Evolutionary conservation across 495 filamentous ascomycete genomes (phyloP), one percentile per base, ranked within the genome.

Genomic region (Evernia prunastri): DNA sequence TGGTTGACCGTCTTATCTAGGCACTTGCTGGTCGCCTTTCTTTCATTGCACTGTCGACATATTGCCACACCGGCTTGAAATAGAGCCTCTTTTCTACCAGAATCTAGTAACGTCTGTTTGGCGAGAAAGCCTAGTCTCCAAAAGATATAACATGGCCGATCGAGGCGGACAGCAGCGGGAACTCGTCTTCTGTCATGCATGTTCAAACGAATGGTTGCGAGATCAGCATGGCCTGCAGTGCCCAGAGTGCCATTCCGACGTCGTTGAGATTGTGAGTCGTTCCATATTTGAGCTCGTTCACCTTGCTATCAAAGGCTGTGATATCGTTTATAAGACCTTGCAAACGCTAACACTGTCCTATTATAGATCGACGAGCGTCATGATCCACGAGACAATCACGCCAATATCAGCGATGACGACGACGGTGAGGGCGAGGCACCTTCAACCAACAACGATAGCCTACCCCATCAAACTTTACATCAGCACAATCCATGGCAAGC

Each of bases 141-240:
- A 58, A 45, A 61, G 23, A 61, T 31, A 59, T 47, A 45, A 25
- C 40, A 63, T 61, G 58, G 56, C 51, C 39, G 39, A 68, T 35
- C 67, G 76, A 74, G 73, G 68, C 68, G 59, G 75, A 76, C 56
- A 60, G 54, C 57, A 71, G 77, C 75, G 84, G 67, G 87, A 95
- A 72, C 78, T 91, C 27, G 85, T 96, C 56, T 89, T 81, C 70
- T 98, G 94, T 73, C 90, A 97, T 73, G 68, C 75, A 40, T 97
- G 94, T 78, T 68, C 80, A 43, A 78, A 87, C 54, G 88, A 96
- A 68, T 97, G 90, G 91, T 87, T 84, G 64, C 78, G 82, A 60
- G 83, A 89, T 68, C 80, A 88, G 61, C 77, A 80, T 66, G 83
- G 81, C 40, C 74, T 96, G 58, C 73, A 72, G 17, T 98, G 94